Base-by-base conservation (phyloP, 805 yeast genomes). In the Lachancea mirantina region DNA sequence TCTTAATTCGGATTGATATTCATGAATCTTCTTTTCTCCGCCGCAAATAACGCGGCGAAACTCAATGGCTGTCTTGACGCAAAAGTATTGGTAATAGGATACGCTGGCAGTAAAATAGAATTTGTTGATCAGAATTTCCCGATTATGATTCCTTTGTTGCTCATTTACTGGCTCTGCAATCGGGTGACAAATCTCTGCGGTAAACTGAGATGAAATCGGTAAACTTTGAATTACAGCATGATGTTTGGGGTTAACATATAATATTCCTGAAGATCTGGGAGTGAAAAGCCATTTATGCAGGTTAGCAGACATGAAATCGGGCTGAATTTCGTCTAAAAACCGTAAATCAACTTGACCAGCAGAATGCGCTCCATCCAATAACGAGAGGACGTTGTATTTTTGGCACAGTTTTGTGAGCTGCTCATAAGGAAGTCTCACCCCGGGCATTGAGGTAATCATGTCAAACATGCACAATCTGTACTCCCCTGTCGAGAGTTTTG, bases 361-460 rank as follows among this genome's bases (percentile, higher is more conserved):
- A 1, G 74, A 70, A 48, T 81, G 89, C 4, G 88, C 89, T 9
- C 81, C 89, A 50, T 81, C 89, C 16, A 81, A 67, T 26, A 77
- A 54, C 3, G 83, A 72, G 28, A 76, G 39, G 4, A 72, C 70
- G 9, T 57, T 52, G 29, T 71, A 54, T 30, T 68, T 52, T 9
- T 57, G 50, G 41, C 84, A 74, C 25, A 72, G 45, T 5, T 49
- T 39, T 3, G 65, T 60, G 28, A 80, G 42, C 32, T 60, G 48
- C 38, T 67, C 65, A 50, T 65, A 79, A 1, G 92, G 89, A 18
- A 78, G 43, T 14, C 53, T 45, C 4, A 68, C 68, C 6, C 78
- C 78, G 2, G 92, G 89, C 72, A 70, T 67, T 1, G 85, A 78
- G 14, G 72, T 55, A 19, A 79, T 68, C 14, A 75, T 64, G 43